Evolutionary conservation across 345 rosid species (phyloP).

Genomic region (Lepidium africanum): DNA sequence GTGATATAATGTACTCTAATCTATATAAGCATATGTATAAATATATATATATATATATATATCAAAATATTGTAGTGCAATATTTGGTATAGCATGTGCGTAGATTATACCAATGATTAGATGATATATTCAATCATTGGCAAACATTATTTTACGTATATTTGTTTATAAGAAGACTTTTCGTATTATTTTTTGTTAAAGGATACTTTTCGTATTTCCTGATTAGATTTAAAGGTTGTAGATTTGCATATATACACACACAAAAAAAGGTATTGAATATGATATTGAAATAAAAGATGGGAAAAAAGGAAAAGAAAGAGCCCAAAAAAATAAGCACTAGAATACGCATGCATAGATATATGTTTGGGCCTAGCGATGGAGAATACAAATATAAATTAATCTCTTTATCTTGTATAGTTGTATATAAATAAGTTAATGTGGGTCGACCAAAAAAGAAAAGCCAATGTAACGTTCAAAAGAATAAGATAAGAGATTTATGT

Average conservation of each 20-base stretch:
- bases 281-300: too few relatives aligned
- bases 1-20: slow-evolving; percentile 5
- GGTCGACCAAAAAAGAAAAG: too few relatives aligned
- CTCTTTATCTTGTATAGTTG: too few relatives aligned
- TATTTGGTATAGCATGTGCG: slow-evolving; percentile 21
- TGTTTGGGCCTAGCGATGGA: too few relatives aligned
- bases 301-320: too few relatives aligned
- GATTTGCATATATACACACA: background rate
- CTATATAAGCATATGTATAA: background rate
- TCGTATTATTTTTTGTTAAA: too few relatives aligned
- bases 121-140: slow-evolving; percentile 19
- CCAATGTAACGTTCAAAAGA: too few relatives aligned
- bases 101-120: slow-evolving; percentile 24
- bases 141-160: background rate
- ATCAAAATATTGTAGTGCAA: background rate
- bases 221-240: slow-evolving; percentile 9
- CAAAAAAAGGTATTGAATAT: background rate
- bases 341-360: too few relatives aligned
- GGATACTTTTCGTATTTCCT: background rate
- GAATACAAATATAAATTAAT: too few relatives aligned
- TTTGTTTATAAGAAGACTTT: background rate
- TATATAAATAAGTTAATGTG: too few relatives aligned
- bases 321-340: too few relatives aligned
- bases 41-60: background rate
- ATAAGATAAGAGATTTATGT: too few relatives aligned